These are phyloP conservation scores for Tinospora cordifolia DNA, from an alignment of 164 flowering plant genomes.

Conservation along the genomic window DNA sequence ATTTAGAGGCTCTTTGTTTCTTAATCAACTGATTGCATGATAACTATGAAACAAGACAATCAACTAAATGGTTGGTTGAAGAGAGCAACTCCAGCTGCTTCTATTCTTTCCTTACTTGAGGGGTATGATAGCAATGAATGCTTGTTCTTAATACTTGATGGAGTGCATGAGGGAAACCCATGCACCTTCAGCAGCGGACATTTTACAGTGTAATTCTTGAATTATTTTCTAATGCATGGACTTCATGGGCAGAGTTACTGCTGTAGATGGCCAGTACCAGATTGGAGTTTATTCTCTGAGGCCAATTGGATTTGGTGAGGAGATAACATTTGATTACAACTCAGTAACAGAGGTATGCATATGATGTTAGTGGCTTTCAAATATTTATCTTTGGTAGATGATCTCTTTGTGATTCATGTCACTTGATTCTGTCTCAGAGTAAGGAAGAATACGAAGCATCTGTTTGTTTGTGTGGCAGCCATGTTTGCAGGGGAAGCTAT, in stretches of 20 bases:
- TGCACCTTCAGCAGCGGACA: not conserved
- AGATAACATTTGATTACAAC: constrained; percentile 96
- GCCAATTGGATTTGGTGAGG: constrained; percentile 79
- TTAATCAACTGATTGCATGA: too few relatives aligned
- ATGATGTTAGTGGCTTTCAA: not conserved
- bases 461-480: constrained; percentile 96
- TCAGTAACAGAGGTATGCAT: constrained; percentile 92
- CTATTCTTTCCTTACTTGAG: not conserved
- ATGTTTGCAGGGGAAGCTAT: constrained; percentile 97
- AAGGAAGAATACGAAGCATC: constrained; percentile 98
- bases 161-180: not conserved
- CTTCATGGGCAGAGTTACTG: constrained; percentile 70
- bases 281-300: constrained; percentile 87
- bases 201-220: not conserved
- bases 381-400: not conserved
- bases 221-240: constrained; percentile 1
- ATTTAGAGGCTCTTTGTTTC: too few relatives aligned
- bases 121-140: not conserved
- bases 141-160: not conserved
- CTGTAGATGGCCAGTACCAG: constrained; percentile 96
- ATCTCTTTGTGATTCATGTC: constrained; percentile 4
- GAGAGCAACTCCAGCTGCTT: not conserved
- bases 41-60: not conserved
- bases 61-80: not conserved
- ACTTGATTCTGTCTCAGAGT: constrained; percentile 47